Evolutionary conservation across 2,329 filamentous ascomycete genomes (phyloP).

Genomic region (Cladosporium sp.): DNA sequence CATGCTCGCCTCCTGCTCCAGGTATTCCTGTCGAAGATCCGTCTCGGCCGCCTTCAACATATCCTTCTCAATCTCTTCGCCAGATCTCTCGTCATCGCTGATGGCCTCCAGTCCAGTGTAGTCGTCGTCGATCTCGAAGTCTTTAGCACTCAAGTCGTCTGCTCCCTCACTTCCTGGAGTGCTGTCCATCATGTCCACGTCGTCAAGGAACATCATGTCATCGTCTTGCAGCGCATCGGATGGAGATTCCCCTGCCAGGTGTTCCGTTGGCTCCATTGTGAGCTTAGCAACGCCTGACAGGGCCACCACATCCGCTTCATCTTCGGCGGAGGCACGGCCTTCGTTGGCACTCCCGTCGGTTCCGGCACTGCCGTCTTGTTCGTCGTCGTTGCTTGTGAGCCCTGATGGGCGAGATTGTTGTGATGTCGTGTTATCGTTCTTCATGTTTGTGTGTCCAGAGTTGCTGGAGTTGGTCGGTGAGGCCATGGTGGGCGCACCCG

Average conservation of each 20-base stretch:
- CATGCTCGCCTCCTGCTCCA: slow-evolving; percentile 19
- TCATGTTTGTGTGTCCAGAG: slow-evolving; percentile 11
- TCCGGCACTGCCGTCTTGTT: slow-evolving; percentile 20
- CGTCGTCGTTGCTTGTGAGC: slow-evolving; percentile 19
- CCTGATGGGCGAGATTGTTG: slow-evolving; percentile 8
- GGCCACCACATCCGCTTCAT: slow-evolving; percentile 28
- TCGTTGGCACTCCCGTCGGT: slow-evolving; percentile 20
- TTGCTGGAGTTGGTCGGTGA: neutral
- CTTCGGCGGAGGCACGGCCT: slow-evolving; percentile 18
- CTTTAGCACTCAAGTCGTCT: slow-evolving; percentile 15
- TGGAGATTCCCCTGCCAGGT: slow-evolving; percentile 24
- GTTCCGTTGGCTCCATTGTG: slow-evolving; percentile 16
- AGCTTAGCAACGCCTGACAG: slow-evolving; percentile 26
- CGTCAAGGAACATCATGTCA: slow-evolving; percentile 17
- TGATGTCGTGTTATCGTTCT: slow-evolving; percentile 14
- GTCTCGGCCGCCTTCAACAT: slow-evolving; percentile 24
- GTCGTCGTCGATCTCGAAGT: slow-evolving; percentile 20
- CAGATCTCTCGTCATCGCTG: slow-evolving; percentile 26
- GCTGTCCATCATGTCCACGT: slow-evolving; percentile 22
- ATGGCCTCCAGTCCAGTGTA: slow-evolving; percentile 29
- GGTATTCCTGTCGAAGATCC: slow-evolving; percentile 28
- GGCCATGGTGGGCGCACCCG: neutral
- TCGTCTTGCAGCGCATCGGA: slow-evolving; percentile 15
- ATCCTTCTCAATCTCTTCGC: slow-evolving; percentile 24
- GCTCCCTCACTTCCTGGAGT: slow-evolving; percentile 20